Conservation (phyloP, 78 protist genomes). For the Dictyostelium intermedium region DNA sequence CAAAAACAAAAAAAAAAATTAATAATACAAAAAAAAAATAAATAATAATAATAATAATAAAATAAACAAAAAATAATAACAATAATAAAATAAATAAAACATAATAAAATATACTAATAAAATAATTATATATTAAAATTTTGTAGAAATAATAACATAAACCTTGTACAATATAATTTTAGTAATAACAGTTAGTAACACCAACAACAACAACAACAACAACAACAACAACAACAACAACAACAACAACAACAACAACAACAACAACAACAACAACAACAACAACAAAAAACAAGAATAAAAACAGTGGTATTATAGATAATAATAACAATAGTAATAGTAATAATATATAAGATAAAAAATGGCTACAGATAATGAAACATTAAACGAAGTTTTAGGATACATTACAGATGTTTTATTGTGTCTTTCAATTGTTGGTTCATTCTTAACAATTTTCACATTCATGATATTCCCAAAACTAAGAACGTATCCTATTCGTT, state of each 20-base stretch:
- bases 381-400: conserved; percentile 27
- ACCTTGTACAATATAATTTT: not conserved
- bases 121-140: not conserved
- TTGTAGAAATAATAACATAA: not conserved
- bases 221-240: not conserved
- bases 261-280: not conserved
- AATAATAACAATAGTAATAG: not conserved
- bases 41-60: too few relatives aligned
- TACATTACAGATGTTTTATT: conserved; percentile 75
- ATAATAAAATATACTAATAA: not conserved
- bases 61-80: too few relatives aligned
- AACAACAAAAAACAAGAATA: not conserved
- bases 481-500: conserved; percentile 80
- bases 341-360: not conserved
- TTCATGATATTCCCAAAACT: conserved; percentile 65
- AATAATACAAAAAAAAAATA: too few relatives aligned
- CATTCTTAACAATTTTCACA: conserved; percentile 68
- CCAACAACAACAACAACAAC: not conserved
- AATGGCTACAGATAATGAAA: not conserved
- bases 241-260: not conserved
- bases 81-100: not conserved
- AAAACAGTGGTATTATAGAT: not conserved
- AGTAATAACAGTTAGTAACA: not conserved
- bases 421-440: conserved; percentile 75
- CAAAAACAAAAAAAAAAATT: too few relatives aligned